Percentiles rank a stretch among this genome's conserved stretches.
Conservation (phyloP, 352 stramenopile species). For the Phytophthora nicotianae region DNA sequence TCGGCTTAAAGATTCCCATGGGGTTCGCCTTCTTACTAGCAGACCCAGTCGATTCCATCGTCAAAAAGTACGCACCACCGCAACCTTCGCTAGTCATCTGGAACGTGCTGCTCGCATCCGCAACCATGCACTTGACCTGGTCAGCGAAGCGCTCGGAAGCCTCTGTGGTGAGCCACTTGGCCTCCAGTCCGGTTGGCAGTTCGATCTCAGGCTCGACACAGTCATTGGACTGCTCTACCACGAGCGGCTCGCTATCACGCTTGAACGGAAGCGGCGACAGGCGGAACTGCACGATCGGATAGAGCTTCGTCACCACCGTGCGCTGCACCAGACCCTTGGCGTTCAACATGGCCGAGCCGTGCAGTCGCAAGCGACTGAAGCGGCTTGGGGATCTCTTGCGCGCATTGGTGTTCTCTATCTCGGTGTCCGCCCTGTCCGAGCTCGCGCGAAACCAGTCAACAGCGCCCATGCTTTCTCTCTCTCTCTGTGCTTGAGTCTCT, state of each 20-base stretch:
- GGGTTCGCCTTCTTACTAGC: constrained; percentile 31
- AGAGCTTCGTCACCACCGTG: constrained; percentile 50
- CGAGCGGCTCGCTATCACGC: constrained; percentile 10
- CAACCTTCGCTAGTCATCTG: constrained; percentile 81
- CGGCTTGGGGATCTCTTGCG: constrained; percentile 24
- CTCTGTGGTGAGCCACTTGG: constrained; percentile 56
- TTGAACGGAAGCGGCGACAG: constrained; percentile 43
- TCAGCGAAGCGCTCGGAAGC: constrained; percentile 48
- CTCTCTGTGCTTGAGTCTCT: constrained; percentile 29
- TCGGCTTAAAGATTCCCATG: constrained; percentile 96
- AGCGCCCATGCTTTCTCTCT: constrained; percentile 42
- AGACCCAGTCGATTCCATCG: constrained; percentile 22
- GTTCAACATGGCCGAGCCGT: constrained; percentile 49
- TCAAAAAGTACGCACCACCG: constrained; percentile 72
- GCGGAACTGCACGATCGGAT: constrained; percentile 50
- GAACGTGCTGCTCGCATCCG: constrained; percentile 44
- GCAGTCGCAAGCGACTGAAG: constrained; percentile 40
- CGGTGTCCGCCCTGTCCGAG: constrained; percentile 12
- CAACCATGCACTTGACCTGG: constrained; percentile 43
- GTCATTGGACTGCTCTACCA: constrained; percentile 7
- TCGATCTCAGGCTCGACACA: constrained; percentile 21
- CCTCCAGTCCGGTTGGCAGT: constrained; percentile 14
- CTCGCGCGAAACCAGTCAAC: constrained; percentile 39
- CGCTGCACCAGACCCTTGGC: constrained; percentile 52
- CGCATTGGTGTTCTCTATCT: constrained; percentile 6